Percentiles rank a stretch among this genome's conserved stretches.
These are phyloP conservation scores for Penicillium flavigenum DNA, from an alignment of 495 filamentous ascomycete genomes.

Conservation along the genomic window DNA sequence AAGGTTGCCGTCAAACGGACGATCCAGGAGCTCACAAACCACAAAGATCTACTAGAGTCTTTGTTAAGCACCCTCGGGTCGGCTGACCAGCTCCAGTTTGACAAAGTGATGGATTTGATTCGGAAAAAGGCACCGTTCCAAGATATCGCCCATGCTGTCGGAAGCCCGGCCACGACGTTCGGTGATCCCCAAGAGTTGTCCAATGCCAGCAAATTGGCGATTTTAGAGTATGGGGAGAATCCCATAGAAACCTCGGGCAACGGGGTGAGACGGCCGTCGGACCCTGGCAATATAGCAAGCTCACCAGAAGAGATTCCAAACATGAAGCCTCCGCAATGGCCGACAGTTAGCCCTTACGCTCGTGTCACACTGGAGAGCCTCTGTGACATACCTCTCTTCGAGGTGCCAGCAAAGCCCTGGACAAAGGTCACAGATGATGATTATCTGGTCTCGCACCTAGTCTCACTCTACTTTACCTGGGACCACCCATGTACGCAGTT, in stretches of 20 bases:
- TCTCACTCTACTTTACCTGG: conserved; percentile 50
- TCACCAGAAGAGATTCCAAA: conserved; percentile 19
- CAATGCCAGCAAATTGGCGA: conserved; percentile 8
- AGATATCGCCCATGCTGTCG: conserved; percentile 29
- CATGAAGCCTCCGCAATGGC: conserved; percentile 11
- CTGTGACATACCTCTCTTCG: conserved; percentile 38
- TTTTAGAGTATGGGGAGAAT: conserved; percentile 16
- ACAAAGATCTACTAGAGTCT: conserved; percentile 33
- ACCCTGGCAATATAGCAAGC: conserved; percentile 13
- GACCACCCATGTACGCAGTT: conserved; percentile 41
- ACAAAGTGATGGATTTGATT: conserved; percentile 30
- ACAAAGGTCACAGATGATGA: conserved; percentile 47
- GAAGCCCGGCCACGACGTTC: conserved; percentile 18
- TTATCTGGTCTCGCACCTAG: conserved; percentile 47
- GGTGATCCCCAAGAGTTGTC: conserved; percentile 19
- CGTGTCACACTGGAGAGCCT: conserved; percentile 39
- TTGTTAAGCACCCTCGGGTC: conserved; percentile 33
- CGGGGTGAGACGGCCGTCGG: conserved; percentile 5
- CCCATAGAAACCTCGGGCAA: not conserved
- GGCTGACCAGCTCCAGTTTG: conserved; percentile 24
- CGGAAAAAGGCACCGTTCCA: conserved; percentile 24
- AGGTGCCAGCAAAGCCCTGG: conserved; percentile 44
- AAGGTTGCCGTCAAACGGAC: conserved; percentile 43
- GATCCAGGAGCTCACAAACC: conserved; percentile 36
- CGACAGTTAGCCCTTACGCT: conserved; percentile 22